Conservation (phyloP, 2,329 filamentous ascomycete genomes). For the Onygenales sp. region DNA sequence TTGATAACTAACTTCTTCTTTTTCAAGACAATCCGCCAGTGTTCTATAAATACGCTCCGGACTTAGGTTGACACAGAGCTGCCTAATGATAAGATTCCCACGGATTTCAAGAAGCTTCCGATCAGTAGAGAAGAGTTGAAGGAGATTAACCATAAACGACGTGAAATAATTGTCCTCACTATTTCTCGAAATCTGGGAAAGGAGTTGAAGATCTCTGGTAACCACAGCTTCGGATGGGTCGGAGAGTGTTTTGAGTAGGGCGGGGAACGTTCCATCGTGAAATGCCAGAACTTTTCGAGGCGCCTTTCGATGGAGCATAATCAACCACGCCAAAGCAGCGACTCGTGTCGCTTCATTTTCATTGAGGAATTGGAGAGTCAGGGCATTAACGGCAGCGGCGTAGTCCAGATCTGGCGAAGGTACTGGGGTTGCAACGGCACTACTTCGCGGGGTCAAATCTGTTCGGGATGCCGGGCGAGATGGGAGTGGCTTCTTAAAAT, state of each 20-base stretch:
- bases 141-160: slow-evolving; percentile 93
- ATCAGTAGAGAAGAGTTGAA: slow-evolving; percentile 93
- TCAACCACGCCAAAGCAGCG: slow-evolving; percentile 87
- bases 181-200: slow-evolving; percentile 93
- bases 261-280: slow-evolving; percentile 94
- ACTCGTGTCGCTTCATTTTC: slow-evolving; percentile 94
- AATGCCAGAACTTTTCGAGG: slow-evolving; percentile 88
- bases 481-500: slow-evolving; percentile 22
- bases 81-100: slow-evolving; percentile 92
- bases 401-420: slow-evolving; percentile 72
- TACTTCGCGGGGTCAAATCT: slow-evolving; percentile 36
- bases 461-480: slow-evolving; percentile 19
- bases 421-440: slow-evolving; percentile 36
- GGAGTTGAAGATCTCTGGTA: slow-evolving; percentile 80
- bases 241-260: slow-evolving; percentile 87
- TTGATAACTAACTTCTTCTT: slow-evolving; percentile 57
- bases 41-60: slow-evolving; percentile 94
- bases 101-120: slow-evolving; percentile 80
- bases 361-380: slow-evolving; percentile 89
- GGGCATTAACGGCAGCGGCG: slow-evolving; percentile 81
- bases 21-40: slow-evolving; percentile 90
- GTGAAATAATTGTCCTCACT: slow-evolving; percentile 97
- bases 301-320: slow-evolving; percentile 94
- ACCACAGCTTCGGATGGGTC: slow-evolving; percentile 94
- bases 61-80: slow-evolving; percentile 85